These are phyloP conservation scores for Trypanosoma theileri DNA, from an alignment of 208 protist species.

Conservation along the genomic window DNA sequence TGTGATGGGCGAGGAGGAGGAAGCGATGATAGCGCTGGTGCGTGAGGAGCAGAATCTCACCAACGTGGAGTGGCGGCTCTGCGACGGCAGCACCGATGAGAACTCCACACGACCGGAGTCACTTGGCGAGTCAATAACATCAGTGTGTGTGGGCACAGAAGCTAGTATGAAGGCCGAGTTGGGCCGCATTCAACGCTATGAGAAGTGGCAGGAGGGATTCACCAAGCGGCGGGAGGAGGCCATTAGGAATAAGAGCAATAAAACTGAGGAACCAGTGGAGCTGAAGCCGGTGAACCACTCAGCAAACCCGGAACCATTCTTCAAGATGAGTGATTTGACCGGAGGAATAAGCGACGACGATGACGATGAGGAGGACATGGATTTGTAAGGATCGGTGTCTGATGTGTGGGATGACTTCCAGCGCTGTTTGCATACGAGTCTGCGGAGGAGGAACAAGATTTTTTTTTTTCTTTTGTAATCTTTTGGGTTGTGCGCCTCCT, in stretches of 20 bases:
- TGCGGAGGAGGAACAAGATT: neutral
- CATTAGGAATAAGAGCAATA: slow-evolving; percentile 18
- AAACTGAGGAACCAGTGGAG: neutral
- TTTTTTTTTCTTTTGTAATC: neutral
- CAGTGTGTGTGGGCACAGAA: slow-evolving; percentile 23
- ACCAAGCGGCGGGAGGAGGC: slow-evolving; percentile 15
- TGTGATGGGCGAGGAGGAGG: slow-evolving; percentile 67
- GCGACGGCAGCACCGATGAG: slow-evolving; percentile 37
- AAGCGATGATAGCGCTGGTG: slow-evolving; percentile 59
- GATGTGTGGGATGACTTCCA: neutral
- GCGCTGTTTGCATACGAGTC: neutral
- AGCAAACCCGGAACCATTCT: neutral
- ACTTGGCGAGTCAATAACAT: slow-evolving; percentile 12
- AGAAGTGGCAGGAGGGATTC: slow-evolving; percentile 29
- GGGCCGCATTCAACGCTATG: slow-evolving; percentile 35
- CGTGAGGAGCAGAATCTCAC: slow-evolving; percentile 33
- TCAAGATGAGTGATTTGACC: neutral
- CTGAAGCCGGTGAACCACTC: neutral
- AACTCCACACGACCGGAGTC: neutral
- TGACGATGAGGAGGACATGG: neutral
- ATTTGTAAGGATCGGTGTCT: neutral
- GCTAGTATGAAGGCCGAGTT: slow-evolving; percentile 36
- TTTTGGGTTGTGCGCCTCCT: neutral
- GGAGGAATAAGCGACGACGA: neutral
- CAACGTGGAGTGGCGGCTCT: slow-evolving; percentile 61